A percentile compares a stretch with the other conserved stretches of the same genome.
These are phyloP conservation scores for Diaporthe citri DNA, from an alignment of 2,329 filamentous ascomycete species.

Conservation along the genomic window DNA sequence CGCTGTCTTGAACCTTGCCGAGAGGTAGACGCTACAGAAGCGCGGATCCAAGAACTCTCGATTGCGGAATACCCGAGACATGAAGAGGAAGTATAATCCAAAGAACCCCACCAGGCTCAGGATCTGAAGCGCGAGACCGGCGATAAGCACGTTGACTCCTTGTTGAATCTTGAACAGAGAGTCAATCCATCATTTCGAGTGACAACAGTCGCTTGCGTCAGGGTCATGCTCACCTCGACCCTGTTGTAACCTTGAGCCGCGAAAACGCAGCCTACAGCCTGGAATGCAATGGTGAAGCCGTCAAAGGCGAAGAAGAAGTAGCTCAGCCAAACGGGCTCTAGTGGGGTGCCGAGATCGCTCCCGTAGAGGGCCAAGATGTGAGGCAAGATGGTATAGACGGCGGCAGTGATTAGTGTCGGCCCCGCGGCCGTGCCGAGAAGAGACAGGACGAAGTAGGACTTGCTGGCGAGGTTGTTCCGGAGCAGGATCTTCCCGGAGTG, in stretches of 20 bases:
- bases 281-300: constrained; percentile 51
- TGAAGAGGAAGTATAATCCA: constrained; percentile 56
- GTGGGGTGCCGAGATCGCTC: constrained; percentile 53
- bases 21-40: constrained; percentile 56
- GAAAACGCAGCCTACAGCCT: constrained; percentile 55
- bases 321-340: constrained; percentile 51
- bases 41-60: constrained; percentile 54
- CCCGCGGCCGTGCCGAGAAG: constrained; percentile 62
- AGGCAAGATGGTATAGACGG: constrained; percentile 60
- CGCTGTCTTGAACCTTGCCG: constrained; percentile 57
- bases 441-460: constrained; percentile 57
- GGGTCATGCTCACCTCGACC: constrained; percentile 51
- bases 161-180: constrained; percentile 46
- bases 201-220: neutral
- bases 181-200: constrained; percentile 27
- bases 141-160: constrained; percentile 56
- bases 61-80: constrained; percentile 53
- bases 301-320: constrained; percentile 52
- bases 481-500: constrained; percentile 62
- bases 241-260: constrained; percentile 51
- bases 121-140: constrained; percentile 60
- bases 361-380: constrained; percentile 62
- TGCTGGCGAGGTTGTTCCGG: constrained; percentile 49
- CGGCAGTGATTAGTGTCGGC: constrained; percentile 58
- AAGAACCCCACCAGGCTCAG: constrained; percentile 55